Base-by-base conservation (phyloP, 495 filamentous ascomycete genomes). In the Xylaria flabelliformis region DNA sequence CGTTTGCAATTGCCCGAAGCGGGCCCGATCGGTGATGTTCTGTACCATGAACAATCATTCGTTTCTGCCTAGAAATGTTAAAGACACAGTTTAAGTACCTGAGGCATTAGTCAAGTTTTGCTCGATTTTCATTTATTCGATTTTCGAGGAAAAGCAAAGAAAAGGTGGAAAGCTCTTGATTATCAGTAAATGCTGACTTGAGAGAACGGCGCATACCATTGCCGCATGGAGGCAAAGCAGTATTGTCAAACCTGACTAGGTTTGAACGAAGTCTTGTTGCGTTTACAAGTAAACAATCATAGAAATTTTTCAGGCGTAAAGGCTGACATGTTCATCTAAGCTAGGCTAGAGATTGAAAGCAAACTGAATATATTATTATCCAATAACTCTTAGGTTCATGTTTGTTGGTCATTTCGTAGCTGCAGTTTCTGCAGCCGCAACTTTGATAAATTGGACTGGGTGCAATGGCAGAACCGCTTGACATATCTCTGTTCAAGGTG, bases 331-430 rank as follows among this genome's bases (percentile, higher is more conserved):
- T 4, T 42, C 21, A 55, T 56, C 32, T 56, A 7, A n/a, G 50
- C 26, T 67, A 34, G 26, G 64, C 15, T 53, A 21, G 44, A 39
- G 17, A n/a, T 19, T 51, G 32, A 53, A 24, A 51, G 29, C 24
- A 50, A 51, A 66, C 24, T 66, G 15, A 66, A 51, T 66, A 66
- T 32, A 51, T 39, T 13, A 66, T 64, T 29, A 64, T 21, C n/a
- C 1, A 1, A 48, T 29, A 1, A 48, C 17, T 9, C 42, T 19
- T 34, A 29, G 36, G 32, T 56, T 64, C 26, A 29, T 7, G n/a
- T 63, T 34, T 48, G n/a, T 48, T 15, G 17, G 2, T 29, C 32
- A n/a, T 29, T 17, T 48, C 15, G 42, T 24, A 6, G 8, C 24
- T 29, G 26, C 4, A 10, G 62, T 19, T 64, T 24, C 17, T 48